These are phyloP conservation scores for Dorcoceras hygrometricum DNA, from an alignment of 257 asterid genomes.

Conservation along the genomic window DNA sequence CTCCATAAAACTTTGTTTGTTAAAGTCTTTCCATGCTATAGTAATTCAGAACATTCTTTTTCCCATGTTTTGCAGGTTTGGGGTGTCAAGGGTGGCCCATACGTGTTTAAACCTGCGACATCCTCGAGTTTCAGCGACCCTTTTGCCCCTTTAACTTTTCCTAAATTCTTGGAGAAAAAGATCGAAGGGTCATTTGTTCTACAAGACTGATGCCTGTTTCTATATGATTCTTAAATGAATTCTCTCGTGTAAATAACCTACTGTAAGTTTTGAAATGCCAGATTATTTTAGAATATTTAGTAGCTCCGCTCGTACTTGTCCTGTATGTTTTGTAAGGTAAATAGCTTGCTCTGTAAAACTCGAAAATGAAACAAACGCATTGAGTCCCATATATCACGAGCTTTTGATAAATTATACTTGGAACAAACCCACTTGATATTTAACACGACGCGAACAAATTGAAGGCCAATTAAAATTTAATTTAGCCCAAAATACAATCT, in stretches of 20 bases:
- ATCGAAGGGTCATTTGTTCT: slow-evolving; percentile 67
- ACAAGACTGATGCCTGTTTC: slow-evolving; percentile 58
- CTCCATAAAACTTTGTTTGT: not conserved
- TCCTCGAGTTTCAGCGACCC: slow-evolving; percentile 64
- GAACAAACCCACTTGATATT: too few species aligned
- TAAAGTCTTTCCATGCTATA: not conserved
- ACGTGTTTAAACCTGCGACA: slow-evolving; percentile 88
- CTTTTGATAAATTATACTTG: too few species aligned
- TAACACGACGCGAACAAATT: too few species aligned
- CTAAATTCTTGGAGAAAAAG: slow-evolving; percentile 50
- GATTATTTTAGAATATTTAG: not conserved
- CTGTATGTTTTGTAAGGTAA: not conserved
- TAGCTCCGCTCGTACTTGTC: not conserved
- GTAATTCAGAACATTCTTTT: not conserved
- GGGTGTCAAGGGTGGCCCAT: slow-evolving; percentile 60
- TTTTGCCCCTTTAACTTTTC: slow-evolving; percentile 52
- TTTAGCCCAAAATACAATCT: too few species aligned
- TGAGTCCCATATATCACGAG: not conserved
- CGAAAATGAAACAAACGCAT: not conserved
- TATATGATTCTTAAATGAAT: slow-evolving; percentile 40
- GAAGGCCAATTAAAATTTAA: too few species aligned
- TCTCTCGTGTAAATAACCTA: slow-evolving; percentile 13
- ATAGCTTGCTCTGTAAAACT: too few species aligned
- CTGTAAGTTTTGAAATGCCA: not conserved
- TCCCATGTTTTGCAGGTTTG: slow-evolving; percentile 21